These are phyloP conservation scores for Gremmenia infestans DNA, from an alignment of 2,329 filamentous ascomycete genomes.

Conservation along the genomic window DNA sequence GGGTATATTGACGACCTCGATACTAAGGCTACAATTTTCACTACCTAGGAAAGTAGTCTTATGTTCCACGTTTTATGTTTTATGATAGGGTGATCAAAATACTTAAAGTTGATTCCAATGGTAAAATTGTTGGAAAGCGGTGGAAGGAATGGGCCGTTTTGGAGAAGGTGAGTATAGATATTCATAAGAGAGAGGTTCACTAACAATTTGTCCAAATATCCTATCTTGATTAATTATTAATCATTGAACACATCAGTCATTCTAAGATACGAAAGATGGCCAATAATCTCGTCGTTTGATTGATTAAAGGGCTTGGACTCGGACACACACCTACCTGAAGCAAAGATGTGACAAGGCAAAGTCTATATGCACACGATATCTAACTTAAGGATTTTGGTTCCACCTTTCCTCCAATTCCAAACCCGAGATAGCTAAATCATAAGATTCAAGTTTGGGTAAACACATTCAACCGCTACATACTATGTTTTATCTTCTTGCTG, in stretches of 20 bases:
- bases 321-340: too few species aligned
- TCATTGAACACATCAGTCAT: too few species aligned
- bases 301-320: neutral
- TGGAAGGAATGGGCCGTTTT: neutral
- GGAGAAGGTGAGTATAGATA: neutral
- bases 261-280: neutral
- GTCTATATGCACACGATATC: too few species aligned
- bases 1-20: neutral
- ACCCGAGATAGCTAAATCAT: too few species aligned
- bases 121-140: neutral
- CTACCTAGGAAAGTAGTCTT: neutral
- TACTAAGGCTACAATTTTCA: neutral
- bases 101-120: neutral
- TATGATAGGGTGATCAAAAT: neutral
- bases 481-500: too few species aligned
- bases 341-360: too few species aligned
- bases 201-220: too few species aligned
- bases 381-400: too few species aligned
- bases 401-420: too few species aligned
- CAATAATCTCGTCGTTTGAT: neutral
- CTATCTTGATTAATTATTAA: too few species aligned
- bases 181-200: neutral
- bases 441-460: too few species aligned
- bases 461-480: too few species aligned
- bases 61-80: neutral